These are phyloP conservation scores for Pachyrhizus erosus DNA, from an alignment of 306 rosid species.

Conservation along the genomic window DNA sequence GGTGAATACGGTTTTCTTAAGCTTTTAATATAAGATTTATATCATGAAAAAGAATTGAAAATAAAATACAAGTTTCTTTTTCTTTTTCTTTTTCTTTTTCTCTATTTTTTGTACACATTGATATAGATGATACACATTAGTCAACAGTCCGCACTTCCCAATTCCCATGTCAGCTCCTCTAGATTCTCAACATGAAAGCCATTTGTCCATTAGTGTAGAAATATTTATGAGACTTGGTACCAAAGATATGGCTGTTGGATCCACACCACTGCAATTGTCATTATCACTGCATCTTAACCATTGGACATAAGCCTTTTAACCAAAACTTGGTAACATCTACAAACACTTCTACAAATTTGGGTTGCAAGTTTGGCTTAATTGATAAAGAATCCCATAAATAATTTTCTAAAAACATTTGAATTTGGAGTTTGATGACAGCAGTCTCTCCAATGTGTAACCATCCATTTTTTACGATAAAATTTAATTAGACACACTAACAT, in stretches of 20 bases:
- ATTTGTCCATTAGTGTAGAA: constrained; percentile 8
- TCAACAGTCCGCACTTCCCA: not conserved
- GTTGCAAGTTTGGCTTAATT: not conserved
- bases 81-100: not conserved
- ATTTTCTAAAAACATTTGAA: not conserved
- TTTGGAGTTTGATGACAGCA: not conserved
- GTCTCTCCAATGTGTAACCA: no score
- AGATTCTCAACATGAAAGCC: constrained; percentile 15
- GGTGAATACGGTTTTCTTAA: not conserved
- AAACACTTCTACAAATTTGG: not conserved
- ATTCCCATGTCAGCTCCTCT: not conserved
- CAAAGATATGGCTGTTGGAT: constrained; percentile 11
- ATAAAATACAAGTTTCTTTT: not conserved
- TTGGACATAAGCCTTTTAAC: constrained; percentile 14
- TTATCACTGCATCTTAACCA: constrained; percentile 8
- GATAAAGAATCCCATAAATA: not conserved
- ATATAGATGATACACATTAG: not conserved
- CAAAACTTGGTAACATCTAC: not conserved
- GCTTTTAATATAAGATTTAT: not conserved
- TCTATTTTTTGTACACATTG: not conserved
- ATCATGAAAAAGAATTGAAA: not conserved
- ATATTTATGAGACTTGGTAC: constrained; percentile 2
- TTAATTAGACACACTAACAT: no score
- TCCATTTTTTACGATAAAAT: no score
- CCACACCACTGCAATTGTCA: constrained; percentile 26